phyloP scores from a whole-genome alignment of 2,329 filamentous ascomycete species.

The Sporothrix euskadiensis region DNA sequence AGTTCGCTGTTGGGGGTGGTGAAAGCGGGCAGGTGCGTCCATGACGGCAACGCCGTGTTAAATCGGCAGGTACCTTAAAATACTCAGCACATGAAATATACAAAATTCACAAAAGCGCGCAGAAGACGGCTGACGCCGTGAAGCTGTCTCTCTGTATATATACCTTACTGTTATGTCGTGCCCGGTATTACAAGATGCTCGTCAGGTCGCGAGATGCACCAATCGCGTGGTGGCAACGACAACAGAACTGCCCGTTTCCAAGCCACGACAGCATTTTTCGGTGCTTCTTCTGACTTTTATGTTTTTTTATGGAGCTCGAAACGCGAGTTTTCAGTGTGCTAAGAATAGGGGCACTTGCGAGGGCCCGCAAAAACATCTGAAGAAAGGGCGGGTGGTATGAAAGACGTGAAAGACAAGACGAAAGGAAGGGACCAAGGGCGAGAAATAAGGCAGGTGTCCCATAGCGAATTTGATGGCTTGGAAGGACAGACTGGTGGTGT shows the following conservation, averaged over 20 bases:
- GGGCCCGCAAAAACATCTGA: constrained; percentile 15
- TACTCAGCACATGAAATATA: neutral
- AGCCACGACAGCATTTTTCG: constrained; percentile 8
- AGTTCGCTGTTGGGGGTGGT: neutral
- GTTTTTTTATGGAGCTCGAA: neutral
- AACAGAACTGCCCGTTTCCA: neutral
- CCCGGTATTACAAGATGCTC: neutral
- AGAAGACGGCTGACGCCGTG: neutral
- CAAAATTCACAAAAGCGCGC: neutral
- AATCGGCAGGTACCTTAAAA: neutral
- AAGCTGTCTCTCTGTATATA: neutral
- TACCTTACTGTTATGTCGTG: neutral
- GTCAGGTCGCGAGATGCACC: neutral
- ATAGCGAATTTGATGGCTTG: neutral
- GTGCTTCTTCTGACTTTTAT: constrained; percentile 2
- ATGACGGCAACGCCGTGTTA: neutral
- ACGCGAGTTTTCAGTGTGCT: constrained; percentile 11
- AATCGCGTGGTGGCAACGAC: neutral
- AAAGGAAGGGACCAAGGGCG: neutral
- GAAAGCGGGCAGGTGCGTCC: neutral
- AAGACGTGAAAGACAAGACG: constrained; percentile 15
- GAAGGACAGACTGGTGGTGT: neutral
- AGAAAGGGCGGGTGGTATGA: neutral
- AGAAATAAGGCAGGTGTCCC: neutral
- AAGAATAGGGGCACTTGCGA: constrained; percentile 5